Evolutionary conservation across 345 rosid species (phyloP).

Genomic region (Melaleuca alternifolia): DNA sequence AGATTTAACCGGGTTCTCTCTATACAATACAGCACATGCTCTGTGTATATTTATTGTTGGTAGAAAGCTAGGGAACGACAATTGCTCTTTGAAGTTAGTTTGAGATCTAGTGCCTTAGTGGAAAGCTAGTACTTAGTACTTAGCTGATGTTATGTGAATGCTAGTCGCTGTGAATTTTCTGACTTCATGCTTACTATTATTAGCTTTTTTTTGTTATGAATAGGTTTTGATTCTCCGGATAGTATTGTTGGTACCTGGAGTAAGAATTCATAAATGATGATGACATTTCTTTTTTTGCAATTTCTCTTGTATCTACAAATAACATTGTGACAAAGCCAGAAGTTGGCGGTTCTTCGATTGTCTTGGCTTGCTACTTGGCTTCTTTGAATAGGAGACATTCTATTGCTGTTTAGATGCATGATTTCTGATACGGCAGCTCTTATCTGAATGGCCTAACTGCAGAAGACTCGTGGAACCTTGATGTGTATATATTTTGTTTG

Average conservation of each 20-base stretch:
- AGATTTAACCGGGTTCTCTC: constrained; percentile 4
- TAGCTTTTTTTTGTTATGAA: background rate
- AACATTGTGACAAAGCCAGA: background rate
- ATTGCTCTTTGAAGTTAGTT: background rate
- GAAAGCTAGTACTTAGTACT: background rate
- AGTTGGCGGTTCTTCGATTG: background rate
- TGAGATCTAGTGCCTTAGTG: background rate
- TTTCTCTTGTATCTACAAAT: background rate
- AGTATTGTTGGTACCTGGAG: background rate
- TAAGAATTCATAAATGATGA: background rate
- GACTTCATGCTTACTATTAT: background rate
- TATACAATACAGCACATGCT: background rate
- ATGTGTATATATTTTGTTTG: background rate
- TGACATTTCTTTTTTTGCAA: background rate
- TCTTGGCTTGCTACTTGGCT: background rate
- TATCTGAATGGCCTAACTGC: background rate
- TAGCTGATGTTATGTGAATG: background rate
- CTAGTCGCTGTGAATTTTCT: background rate
- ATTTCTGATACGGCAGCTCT: background rate
- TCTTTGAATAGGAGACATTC: background rate
- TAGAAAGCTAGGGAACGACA: background rate
- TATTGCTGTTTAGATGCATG: background rate
- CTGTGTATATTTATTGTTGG: background rate
- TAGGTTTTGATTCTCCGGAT: background rate
- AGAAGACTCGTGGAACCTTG: background rate